Conservation (phyloP, 805 yeast species). For the Cyberlindnera nakhonratchasimensis region DNA sequence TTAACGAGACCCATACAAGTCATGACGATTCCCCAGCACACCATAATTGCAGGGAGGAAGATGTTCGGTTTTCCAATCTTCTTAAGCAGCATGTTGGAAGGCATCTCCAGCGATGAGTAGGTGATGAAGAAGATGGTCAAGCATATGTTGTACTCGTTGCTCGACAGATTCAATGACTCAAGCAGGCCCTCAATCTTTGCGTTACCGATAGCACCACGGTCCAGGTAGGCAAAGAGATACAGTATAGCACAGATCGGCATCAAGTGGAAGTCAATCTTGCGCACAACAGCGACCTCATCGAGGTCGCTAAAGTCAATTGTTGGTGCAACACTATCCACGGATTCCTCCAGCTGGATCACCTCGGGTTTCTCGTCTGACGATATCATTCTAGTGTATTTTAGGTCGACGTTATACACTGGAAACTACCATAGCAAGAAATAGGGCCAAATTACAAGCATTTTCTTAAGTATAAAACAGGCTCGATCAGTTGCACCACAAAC, state of each 20-base stretch:
- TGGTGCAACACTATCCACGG: neutral
- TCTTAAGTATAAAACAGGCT: too few relatives aligned
- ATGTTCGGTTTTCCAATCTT: slow-evolving; percentile 15
- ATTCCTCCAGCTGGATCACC: neutral
- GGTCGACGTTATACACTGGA: too few relatives aligned
- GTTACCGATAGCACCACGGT: slow-evolving; percentile 20
- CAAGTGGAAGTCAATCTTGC: slow-evolving; percentile 17
- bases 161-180: slow-evolving; percentile 9
- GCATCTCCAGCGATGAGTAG: slow-evolving; percentile 19
- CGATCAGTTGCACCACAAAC: too few relatives aligned
- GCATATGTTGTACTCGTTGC: slow-evolving; percentile 13
- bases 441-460: too few relatives aligned
- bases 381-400: too few relatives aligned
- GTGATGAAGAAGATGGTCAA: slow-evolving; percentile 21
- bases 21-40: slow-evolving; percentile 18
- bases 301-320: slow-evolving; percentile 7
- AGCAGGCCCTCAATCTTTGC: slow-evolving; percentile 7
- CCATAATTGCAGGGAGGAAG: slow-evolving; percentile 14
- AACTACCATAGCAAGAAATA: too few relatives aligned
- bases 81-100: slow-evolving; percentile 21
- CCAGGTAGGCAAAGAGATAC: slow-evolving; percentile 19
- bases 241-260: slow-evolving; percentile 18
- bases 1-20: slow-evolving; percentile 21
- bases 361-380: slow-evolving; percentile 1
- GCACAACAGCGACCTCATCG: slow-evolving; percentile 7